phyloP scores from a whole-genome alignment of 495 filamentous ascomycete species.

The Hypoxylon rickii region DNA sequence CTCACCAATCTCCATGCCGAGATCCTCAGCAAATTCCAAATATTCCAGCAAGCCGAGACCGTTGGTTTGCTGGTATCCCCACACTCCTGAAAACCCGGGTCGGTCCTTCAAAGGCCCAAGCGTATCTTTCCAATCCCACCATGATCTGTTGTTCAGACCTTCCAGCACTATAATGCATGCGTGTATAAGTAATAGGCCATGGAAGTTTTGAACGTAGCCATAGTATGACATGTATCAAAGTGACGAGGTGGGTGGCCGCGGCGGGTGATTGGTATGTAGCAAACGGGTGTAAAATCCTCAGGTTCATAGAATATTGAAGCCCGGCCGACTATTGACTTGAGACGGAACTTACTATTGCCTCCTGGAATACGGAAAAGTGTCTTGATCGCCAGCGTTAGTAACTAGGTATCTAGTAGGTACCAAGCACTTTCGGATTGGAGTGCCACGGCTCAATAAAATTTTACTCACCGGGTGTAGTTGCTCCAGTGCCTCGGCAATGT shows the following conservation, averaged over 20 bases:
- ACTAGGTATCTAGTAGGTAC: not conserved
- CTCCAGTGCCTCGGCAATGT: conserved; percentile 60
- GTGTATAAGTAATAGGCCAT: not conserved
- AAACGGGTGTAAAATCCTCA: too few species aligned
- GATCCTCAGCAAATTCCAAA: conserved; percentile 68
- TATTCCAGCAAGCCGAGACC: conserved; percentile 68
- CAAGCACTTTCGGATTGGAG: not conserved
- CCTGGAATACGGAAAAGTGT: conserved; percentile 67
- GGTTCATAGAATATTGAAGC: too few species aligned
- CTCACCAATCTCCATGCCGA: conserved; percentile 57
- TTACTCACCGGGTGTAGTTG: conserved; percentile 53
- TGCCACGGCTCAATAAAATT: too few species aligned
- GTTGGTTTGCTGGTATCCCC: conserved; percentile 65
- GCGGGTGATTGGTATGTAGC: too few species aligned
- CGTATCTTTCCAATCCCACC: conserved; percentile 73
- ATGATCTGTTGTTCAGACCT: conserved; percentile 53
- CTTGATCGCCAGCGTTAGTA: conserved; percentile 4
- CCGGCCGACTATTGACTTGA: too few species aligned
- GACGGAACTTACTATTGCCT: conserved; percentile 56
- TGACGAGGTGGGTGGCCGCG: too few species aligned
- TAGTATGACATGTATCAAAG: too few species aligned
- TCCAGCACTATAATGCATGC: conserved; percentile 51
- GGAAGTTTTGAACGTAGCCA: too few species aligned
- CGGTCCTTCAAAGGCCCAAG: conserved; percentile 67
- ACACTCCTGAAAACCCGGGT: conserved; percentile 63